phyloP scores from a whole-genome alignment of 2,329 filamentous ascomycete genomes.

The Penicillium aurantiogriseum region DNA sequence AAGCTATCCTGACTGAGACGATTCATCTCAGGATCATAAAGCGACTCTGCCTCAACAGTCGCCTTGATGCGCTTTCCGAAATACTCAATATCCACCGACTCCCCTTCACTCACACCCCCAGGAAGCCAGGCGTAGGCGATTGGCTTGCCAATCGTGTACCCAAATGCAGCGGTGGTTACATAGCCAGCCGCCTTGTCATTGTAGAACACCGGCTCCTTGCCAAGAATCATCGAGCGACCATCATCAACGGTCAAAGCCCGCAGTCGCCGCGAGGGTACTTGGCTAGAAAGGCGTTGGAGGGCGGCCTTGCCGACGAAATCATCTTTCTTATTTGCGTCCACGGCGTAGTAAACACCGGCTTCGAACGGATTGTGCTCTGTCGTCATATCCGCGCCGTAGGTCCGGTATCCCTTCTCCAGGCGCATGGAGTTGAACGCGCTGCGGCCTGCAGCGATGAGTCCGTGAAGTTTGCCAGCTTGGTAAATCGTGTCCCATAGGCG shows the following conservation, averaged over 20 bases:
- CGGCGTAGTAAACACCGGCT: constrained; percentile 54
- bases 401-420: constrained; percentile 60
- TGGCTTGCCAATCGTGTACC: constrained; percentile 58
- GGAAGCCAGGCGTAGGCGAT: constrained; percentile 61
- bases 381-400: constrained; percentile 59
- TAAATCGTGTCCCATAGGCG: constrained; percentile 60
- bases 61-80: constrained; percentile 57
- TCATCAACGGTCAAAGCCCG: constrained; percentile 58
- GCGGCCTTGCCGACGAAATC: constrained; percentile 55
- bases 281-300: constrained; percentile 43
- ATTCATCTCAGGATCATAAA: constrained; percentile 47
- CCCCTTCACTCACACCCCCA: constrained; percentile 46
- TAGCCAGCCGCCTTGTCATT: constrained; percentile 53
- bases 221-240: constrained; percentile 56
- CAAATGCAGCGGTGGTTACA: constrained; percentile 61
- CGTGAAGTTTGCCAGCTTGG: constrained; percentile 54
- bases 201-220: constrained; percentile 61
- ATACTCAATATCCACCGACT: constrained; percentile 60
- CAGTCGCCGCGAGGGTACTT: constrained; percentile 37
- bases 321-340: constrained; percentile 41
- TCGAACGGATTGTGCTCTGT: constrained; percentile 62
- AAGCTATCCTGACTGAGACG: constrained; percentile 30
- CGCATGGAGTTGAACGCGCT: constrained; percentile 58
- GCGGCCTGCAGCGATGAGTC: constrained; percentile 59
- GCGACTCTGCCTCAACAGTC: constrained; percentile 53